Base-by-base conservation (phyloP, 441 rosid genomes). In the Populus hybrid region DNA sequence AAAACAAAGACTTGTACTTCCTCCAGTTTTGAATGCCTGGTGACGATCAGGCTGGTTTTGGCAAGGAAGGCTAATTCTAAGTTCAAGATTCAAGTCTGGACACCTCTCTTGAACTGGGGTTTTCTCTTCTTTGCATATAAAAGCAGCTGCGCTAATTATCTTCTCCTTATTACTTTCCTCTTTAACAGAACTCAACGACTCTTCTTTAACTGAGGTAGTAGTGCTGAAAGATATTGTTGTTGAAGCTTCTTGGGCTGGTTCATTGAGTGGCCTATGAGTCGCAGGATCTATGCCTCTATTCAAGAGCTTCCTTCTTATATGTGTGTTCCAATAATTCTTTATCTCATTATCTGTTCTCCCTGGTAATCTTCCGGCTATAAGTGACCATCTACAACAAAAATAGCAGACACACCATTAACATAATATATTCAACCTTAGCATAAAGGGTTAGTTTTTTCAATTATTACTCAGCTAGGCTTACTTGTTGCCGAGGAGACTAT, bases 331-430 rank as follows among this genome's bases (percentile, higher is more conserved):
- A 69, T 94, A 94, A 74, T 94, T 94, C 84, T 94, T 94, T 59
- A 94, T 94, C 87, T 94, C 99, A 76, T 94, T 94, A 82, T 94
- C 99, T 28, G 99, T 94, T 89, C 98, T 90, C 71, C 98, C 98
- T 0, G 98, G 98, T 79, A 94, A 89, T 81, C 97, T 93, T 70
- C 94, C 97, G 0, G 99, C 99, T 35, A 94, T 94, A 29, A 94
- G 86, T n/a, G 99, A 94, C 99, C 99, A 94, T 81, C 99, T 94
- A 77, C 20, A 78, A 35, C n/a, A 53, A 71, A 40, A 50, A 26
- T 2, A 59, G 68, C 11, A 73, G 10, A n/a, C n/a, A 53, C 2
- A 66, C 73, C 63, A 33, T 72, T 12, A 76, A 69, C 72, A 67
- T 56, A 20, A 29, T 72, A 53, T 24, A 33, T 14, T 50, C 56